Evolutionary conservation across 495 filamentous ascomycete species (phyloP).

Genomic region (Cetradonia linearis): DNA sequence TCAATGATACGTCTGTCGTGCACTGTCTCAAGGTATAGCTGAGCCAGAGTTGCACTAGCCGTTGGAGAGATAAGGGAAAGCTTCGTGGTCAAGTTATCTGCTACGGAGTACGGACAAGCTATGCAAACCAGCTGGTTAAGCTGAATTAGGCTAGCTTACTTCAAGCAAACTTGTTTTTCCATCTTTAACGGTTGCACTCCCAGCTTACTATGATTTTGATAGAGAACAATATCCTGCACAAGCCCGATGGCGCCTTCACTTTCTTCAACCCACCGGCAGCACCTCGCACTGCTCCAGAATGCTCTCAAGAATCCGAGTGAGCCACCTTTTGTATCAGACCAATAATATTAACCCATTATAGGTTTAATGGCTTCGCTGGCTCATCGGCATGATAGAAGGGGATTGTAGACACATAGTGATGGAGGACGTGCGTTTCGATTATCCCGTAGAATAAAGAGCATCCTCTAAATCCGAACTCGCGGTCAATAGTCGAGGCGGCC

Average conservation of each 20-base stretch:
- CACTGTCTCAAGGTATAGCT: too few relatives aligned
- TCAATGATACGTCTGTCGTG: too few relatives aligned
- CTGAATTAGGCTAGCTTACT: too few relatives aligned
- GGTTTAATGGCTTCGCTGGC: slow-evolving; percentile 48
- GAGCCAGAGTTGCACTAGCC: too few relatives aligned
- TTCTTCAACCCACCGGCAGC: slow-evolving; percentile 48
- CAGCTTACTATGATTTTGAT: slow-evolving; percentile 58
- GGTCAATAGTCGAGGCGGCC: too few relatives aligned
- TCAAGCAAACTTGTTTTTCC: too few relatives aligned
- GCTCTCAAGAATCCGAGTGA: slow-evolving; percentile 45
- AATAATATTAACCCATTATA: slow-evolving; percentile 48
- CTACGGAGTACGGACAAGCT: too few relatives aligned
- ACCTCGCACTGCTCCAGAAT: slow-evolving; percentile 42
- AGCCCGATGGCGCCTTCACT: slow-evolving; percentile 53
- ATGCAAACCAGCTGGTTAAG: too few relatives aligned
- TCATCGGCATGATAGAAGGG: slow-evolving; percentile 54
- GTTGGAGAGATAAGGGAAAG: too few relatives aligned
- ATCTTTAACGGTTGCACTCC: slow-evolving; percentile 52
- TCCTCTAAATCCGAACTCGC: slow-evolving; percentile 50
- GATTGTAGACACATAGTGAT: slow-evolving; percentile 52
- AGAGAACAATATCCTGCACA: slow-evolving; percentile 44
- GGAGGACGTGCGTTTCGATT: slow-evolving; percentile 51
- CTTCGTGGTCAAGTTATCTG: too few relatives aligned
- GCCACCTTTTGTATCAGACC: slow-evolving; percentile 41
- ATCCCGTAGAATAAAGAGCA: slow-evolving; percentile 46